phyloP scores from a whole-genome alignment of 495 filamentous ascomycete genomes.

The Achaetomiella virescens region DNA sequence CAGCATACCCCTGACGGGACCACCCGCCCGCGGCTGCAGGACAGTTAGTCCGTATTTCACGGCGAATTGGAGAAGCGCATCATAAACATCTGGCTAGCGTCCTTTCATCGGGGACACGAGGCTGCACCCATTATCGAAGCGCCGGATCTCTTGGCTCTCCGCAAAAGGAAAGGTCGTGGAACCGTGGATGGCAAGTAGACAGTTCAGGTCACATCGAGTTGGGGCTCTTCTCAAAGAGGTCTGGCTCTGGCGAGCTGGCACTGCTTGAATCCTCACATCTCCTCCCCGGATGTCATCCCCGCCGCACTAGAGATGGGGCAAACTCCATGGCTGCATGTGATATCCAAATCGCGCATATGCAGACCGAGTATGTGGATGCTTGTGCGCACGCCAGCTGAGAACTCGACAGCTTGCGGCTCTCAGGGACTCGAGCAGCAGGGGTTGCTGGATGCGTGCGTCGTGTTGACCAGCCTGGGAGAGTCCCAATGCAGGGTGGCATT shows the following conservation, averaged over 20 bases:
- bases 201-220: background rate
- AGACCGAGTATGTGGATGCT: background rate
- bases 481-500: conserved; percentile 6
- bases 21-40: conserved; percentile 1
- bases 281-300: background rate
- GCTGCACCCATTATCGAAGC: background rate
- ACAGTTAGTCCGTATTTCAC: background rate
- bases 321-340: conserved; percentile 12
- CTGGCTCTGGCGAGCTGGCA: background rate
- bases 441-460: background rate
- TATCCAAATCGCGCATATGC: conserved; percentile 8
- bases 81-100: background rate
- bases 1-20: background rate
- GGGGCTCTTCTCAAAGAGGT: conserved; percentile 8
- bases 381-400: conserved; percentile 1
- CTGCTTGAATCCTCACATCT: background rate
- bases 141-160: conserved; percentile 6
- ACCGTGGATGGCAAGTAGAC: background rate
- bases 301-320: background rate
- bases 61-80: background rate
- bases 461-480: background rate
- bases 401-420: background rate
- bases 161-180: background rate
- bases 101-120: background rate
- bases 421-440: too few species aligned